phyloP scores from a whole-genome alignment of 352 stramenopile genomes.

The Pythium aristosporum region DNA sequence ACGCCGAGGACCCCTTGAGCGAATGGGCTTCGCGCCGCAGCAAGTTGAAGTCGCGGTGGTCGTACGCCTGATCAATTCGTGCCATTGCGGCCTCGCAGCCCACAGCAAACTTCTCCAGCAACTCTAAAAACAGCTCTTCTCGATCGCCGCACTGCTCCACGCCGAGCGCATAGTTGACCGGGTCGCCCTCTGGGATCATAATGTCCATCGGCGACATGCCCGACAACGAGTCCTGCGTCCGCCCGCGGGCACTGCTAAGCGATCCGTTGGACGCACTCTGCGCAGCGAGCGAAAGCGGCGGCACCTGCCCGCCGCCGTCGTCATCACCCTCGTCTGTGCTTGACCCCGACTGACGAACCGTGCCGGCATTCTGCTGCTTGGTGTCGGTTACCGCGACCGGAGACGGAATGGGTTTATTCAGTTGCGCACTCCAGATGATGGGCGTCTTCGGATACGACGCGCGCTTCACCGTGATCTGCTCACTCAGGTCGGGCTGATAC shows the following conservation, averaged over 20 bases:
- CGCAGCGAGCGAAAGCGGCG: slow-evolving; percentile 10
- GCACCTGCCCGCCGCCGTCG: slow-evolving; percentile 5
- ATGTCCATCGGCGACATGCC: slow-evolving; percentile 27
- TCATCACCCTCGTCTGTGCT: slow-evolving; percentile 18
- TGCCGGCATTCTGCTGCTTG: neutral
- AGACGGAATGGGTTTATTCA: slow-evolving; percentile 16
- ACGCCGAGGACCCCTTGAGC: slow-evolving; percentile 78
- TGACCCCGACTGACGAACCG: slow-evolving; percentile 4
- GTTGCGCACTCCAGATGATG: slow-evolving; percentile 24
- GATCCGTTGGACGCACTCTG: slow-evolving; percentile 7
- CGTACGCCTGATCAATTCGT: slow-evolving; percentile 48
- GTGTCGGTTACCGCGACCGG: neutral
- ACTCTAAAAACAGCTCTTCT: slow-evolving; percentile 76
- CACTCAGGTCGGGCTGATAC: slow-evolving; percentile 21
- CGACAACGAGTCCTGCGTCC: slow-evolving; percentile 9
- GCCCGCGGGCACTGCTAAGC: neutral
- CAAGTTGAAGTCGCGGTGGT: slow-evolving; percentile 43
- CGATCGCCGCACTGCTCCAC: slow-evolving; percentile 77
- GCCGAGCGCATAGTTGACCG: slow-evolving; percentile 74
- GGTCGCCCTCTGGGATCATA: slow-evolving; percentile 75
- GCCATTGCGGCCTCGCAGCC: slow-evolving; percentile 62
- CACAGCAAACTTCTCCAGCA: slow-evolving; percentile 76
- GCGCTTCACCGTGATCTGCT: slow-evolving; percentile 23
- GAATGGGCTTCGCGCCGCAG: slow-evolving; percentile 74
- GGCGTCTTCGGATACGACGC: slow-evolving; percentile 25